Base-by-base conservation (phyloP, 148 eudicot species). In the Dianthus caryophyllus region DNA sequence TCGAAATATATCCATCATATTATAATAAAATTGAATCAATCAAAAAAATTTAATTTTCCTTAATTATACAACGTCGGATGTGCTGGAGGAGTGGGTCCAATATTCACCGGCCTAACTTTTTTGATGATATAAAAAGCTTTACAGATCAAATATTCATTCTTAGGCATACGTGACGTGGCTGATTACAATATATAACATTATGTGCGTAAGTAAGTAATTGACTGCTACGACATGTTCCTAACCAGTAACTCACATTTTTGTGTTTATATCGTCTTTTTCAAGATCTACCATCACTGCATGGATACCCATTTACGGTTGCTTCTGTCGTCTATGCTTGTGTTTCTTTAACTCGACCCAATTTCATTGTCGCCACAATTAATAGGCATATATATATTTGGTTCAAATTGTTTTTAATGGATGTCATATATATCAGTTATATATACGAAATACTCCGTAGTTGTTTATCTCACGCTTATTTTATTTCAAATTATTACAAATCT, bases 61-160 rank as follows among this genome's bases (percentile, higher is more conserved):
- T 4, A 4, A 1, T 6, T 4, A 4, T 48, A 16, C 4, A 46
- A 30, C 53, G 56, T 39, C 29, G 27, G 26, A 41, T 14, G 41
- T 30, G 68, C 57, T 39, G 46, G 59, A 48, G 15, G 24, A 2
- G 36, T 33, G 41, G 78, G 74, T 51, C 25, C 78, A 69, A 39
- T 8, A 20, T 18, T 57, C 78, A 75, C 74, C 78, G 78, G 47
- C 78, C 74, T 64, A 36, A 69, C 36, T 60, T 25, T 67, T 71
- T 70, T 36, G n/a, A 48, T 26, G 71, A 21, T n/a, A n/a, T n/a
- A n/a, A 29, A 49, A 30, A 67, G 9, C 69, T 69, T 69, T 69
- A 56, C 73, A 75, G 65, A 69, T 53, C 38, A 33, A 7, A 33
- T 33, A 33, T 8, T 46, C 47, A 27, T 67, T 0, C 44, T n/a